Evolutionary conservation across 306 rosid species (phyloP).

Genomic region (Vigna hirtella): DNA sequence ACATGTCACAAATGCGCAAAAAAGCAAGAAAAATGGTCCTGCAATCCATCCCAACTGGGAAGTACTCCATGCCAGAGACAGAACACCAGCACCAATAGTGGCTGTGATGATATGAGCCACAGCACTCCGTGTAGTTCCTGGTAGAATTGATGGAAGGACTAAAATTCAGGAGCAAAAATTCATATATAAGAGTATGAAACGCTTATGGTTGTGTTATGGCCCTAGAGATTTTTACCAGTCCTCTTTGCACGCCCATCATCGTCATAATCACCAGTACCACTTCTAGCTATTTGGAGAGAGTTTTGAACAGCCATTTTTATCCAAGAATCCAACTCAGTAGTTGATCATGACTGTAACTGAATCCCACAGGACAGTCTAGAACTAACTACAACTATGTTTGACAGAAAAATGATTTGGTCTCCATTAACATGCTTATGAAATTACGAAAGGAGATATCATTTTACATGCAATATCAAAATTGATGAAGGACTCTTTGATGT

Average conservation of each 20-base stretch:
- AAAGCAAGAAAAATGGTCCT: conserved; percentile 53
- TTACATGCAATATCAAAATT: not conserved
- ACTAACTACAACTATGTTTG: not conserved
- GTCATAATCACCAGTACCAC: conserved; percentile 34
- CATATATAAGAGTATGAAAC: conserved; percentile 1
- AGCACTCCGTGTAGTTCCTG: conserved; percentile 56
- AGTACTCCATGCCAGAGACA: conserved; percentile 72
- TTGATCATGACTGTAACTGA: not conserved
- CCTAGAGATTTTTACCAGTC: conserved; percentile 53
- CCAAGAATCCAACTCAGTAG: conserved; percentile 39
- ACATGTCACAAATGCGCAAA: conserved; percentile 52
- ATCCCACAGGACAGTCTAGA: conserved; percentile 3
- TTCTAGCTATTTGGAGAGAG: conserved; percentile 48
- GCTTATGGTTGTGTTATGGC: conserved; percentile 3
- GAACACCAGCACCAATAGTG: conserved; percentile 67
- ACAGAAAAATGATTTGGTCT: not conserved
- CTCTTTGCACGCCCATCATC: conserved; percentile 62
- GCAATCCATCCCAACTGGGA: conserved; percentile 66
- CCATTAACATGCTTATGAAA: conserved; percentile 14
- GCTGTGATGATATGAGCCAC: conserved; percentile 73
- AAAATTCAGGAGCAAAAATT: conserved; percentile 31
- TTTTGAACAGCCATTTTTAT: conserved; percentile 50
- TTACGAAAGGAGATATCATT: not conserved
- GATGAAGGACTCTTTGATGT: not conserved
- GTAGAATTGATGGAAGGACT: conserved; percentile 28